Conservation (phyloP, 345 rosid species). For the Raphanus raphanistrum region DNA sequence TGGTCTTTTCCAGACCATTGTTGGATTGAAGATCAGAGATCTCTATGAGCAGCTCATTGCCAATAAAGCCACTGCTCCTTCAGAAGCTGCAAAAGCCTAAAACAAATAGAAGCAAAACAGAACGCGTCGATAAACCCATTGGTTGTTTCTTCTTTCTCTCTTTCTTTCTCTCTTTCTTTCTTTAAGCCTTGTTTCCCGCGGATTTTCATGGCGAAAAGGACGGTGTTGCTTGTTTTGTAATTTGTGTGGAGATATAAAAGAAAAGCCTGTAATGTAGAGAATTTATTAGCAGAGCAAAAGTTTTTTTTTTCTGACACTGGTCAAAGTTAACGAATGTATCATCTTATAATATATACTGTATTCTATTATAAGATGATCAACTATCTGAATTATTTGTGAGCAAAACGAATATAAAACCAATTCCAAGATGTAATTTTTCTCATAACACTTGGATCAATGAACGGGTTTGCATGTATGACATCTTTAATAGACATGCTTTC, state of each 20-base stretch:
- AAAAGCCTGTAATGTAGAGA: constrained; percentile 37
- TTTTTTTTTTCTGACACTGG: too few relatives aligned
- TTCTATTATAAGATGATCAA: too few relatives aligned
- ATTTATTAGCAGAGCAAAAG: constrained; percentile 26
- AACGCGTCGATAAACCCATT: constrained; percentile 34
- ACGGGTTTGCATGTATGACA: too few relatives aligned
- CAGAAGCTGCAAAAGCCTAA: constrained; percentile 58
- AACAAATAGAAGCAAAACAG: constrained; percentile 4
- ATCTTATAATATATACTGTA: too few relatives aligned
- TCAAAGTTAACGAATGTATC: too few relatives aligned
- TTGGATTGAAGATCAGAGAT: constrained; percentile 89
- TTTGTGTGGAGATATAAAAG: constrained; percentile 33
- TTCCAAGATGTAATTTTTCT: too few relatives aligned
- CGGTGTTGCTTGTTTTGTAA: constrained; percentile 24
- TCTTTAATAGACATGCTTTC: too few relatives aligned
- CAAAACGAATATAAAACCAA: too few relatives aligned
- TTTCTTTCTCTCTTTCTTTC: constrained; percentile 4
- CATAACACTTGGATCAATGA: too few relatives aligned
- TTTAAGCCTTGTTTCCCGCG: constrained; percentile 1
- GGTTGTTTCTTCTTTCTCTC: constrained; percentile 19
- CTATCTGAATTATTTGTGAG: too few relatives aligned
- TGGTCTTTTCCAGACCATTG: constrained; percentile 89
- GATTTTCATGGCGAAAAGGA: constrained; percentile 22
- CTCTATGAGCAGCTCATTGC: constrained; percentile 77
- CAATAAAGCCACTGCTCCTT: constrained; percentile 52